Conservation (phyloP, 352 stramenopile genomes). For the Pythium oligandrum region DNA sequence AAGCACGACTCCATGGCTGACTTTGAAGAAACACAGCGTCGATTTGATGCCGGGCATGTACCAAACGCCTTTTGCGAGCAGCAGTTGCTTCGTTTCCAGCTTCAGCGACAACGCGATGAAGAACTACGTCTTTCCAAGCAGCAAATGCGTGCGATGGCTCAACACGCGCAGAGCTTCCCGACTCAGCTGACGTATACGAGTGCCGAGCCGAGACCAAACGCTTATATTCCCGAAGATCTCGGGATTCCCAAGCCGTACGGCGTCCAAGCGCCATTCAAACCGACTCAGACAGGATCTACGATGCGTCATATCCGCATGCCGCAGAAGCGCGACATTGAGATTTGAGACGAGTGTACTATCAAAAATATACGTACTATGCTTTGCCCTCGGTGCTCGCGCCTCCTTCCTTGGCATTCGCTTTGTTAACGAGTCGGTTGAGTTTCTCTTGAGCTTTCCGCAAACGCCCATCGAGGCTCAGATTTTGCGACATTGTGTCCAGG, state of each 20-base stretch:
- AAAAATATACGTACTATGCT: slow-evolving; percentile 3
- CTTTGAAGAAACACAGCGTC: slow-evolving; percentile 59
- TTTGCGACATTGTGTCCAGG: slow-evolving; percentile 61
- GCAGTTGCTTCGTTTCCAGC: slow-evolving; percentile 57
- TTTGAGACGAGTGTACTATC: slow-evolving; percentile 39
- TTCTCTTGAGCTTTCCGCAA: slow-evolving; percentile 73
- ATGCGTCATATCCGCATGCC: slow-evolving; percentile 92
- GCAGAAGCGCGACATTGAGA: slow-evolving; percentile 89
- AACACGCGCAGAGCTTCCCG: slow-evolving; percentile 57
- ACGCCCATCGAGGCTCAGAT: slow-evolving; percentile 53
- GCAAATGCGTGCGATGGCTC: slow-evolving; percentile 29
- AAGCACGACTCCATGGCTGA: slow-evolving; percentile 72
- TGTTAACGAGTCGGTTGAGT: slow-evolving; percentile 29
- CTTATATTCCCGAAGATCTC: slow-evolving; percentile 92
- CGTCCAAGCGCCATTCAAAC: slow-evolving; percentile 89
- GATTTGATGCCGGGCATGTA: slow-evolving; percentile 53
- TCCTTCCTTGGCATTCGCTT: background rate
- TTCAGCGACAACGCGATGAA: slow-evolving; percentile 45
- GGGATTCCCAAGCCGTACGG: slow-evolving; percentile 93
- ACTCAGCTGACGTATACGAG: slow-evolving; percentile 84
- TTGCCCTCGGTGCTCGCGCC: background rate
- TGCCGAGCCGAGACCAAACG: slow-evolving; percentile 89
- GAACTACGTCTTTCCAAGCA: slow-evolving; percentile 39
- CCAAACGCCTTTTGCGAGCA: slow-evolving; percentile 79
- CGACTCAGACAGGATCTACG: slow-evolving; percentile 73